A percentile compares a stretch with the other conserved stretches of the same genome.
Conservation (phyloP, 1,139 yeast genomes). For the Lodderomyces elongisporus region DNA sequence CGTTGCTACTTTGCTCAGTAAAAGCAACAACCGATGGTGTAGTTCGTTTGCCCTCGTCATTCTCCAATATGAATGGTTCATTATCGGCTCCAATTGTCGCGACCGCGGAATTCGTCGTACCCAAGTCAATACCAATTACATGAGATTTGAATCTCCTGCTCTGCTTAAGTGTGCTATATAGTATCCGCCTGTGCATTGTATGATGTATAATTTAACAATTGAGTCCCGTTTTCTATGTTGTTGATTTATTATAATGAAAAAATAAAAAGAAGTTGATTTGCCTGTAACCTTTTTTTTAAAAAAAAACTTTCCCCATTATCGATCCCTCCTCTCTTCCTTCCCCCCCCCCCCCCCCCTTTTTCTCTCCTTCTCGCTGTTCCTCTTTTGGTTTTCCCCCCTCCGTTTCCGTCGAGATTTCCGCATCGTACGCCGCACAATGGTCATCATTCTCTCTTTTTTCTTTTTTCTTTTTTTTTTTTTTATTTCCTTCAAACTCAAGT, state of each 20-base stretch:
- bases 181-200: too few species aligned
- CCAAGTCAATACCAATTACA: conserved; percentile 74
- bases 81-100: conserved; percentile 50
- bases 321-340: not conserved
- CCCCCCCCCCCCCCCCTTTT: not conserved
- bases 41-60: conserved; percentile 63
- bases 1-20: conserved; percentile 12
- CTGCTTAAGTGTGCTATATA: too few species aligned
- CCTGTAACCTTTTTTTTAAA: too few species aligned
- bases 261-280: too few species aligned
- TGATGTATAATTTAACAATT: too few species aligned
- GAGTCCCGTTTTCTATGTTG: not conserved
- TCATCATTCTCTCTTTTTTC: too few species aligned
- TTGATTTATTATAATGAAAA: too few species aligned
- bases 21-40: conserved; percentile 73
- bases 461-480: not conserved
- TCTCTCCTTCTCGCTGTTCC: not conserved
- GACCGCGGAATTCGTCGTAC: conserved; percentile 80
- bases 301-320: not conserved
- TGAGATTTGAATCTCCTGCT: conserved; percentile 16
- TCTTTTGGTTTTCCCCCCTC: too few species aligned
- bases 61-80: conserved; percentile 55
- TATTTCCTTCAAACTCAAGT: too few species aligned
- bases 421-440: too few species aligned
- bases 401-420: too few species aligned